Percentiles rank a stretch among this genome's conserved stretches.
Evolutionary conservation across 768 basidiomycete genomes (phyloP).

Genomic region (Tylopilus rubrobrunneus): DNA sequence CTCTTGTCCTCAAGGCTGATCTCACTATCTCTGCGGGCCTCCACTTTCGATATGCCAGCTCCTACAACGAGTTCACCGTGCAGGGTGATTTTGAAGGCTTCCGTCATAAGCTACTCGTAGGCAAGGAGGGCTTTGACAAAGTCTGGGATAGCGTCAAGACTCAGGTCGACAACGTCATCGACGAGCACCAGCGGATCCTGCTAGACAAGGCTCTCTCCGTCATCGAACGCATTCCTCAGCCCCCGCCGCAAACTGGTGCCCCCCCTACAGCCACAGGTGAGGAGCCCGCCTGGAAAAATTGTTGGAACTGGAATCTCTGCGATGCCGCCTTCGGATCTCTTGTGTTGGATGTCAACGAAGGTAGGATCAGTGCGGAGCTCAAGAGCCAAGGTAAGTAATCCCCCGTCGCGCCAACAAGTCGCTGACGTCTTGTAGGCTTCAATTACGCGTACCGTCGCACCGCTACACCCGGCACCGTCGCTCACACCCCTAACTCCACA

Average conservation of each 20-base stretch:
- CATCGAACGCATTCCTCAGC: constrained; percentile 71
- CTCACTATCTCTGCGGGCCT: constrained; percentile 91
- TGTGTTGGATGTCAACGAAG: constrained; percentile 86
- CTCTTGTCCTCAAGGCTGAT: constrained; percentile 89
- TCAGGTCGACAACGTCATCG: constrained; percentile 89
- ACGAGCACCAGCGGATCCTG: constrained; percentile 82
- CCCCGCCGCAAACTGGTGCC: constrained; percentile 34
- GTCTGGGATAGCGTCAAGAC: constrained; percentile 94
- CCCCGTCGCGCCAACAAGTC: neutral
- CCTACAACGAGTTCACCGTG: constrained; percentile 96
- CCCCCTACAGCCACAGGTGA: constrained; percentile 59
- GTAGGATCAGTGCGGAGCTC: constrained; percentile 86
- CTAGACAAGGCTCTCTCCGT: constrained; percentile 88
- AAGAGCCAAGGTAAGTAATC: constrained; percentile 78
- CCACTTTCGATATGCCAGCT: constrained; percentile 95
- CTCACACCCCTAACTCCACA: constrained; percentile 56
- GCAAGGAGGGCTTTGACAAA: constrained; percentile 81
- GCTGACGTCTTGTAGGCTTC: constrained; percentile 57
- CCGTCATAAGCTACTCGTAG: constrained; percentile 69
- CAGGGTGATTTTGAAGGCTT: constrained; percentile 87
- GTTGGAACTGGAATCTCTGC: constrained; percentile 98
- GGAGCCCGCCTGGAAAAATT: constrained; percentile 97
- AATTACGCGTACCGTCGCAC: constrained; percentile 92
- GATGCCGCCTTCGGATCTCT: constrained; percentile 93
- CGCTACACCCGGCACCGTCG: constrained; percentile 47